These are phyloP conservation scores for Dactylellina haptotyla DNA, from an alignment of 2,329 filamentous ascomycete genomes.

Conservation along the genomic window DNA sequence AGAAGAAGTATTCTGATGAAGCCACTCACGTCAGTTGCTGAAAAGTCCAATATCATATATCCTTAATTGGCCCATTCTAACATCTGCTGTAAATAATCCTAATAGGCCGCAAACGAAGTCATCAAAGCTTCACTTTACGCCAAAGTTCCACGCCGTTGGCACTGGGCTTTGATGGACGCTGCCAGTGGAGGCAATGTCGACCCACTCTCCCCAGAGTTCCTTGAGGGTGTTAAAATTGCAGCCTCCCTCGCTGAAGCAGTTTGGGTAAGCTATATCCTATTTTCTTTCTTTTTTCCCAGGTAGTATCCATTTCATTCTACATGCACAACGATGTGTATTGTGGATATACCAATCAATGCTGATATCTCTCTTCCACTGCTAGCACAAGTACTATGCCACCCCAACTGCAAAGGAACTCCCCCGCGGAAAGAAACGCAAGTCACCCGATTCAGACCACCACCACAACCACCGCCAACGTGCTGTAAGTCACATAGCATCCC, in stretches of 20 bases:
- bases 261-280: conserved; percentile 17
- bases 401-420: not conserved
- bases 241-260: conserved; percentile 8
- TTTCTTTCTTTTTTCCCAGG: not conserved
- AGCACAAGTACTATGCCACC: conserved; percentile 6
- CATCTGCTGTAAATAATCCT: not conserved
- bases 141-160: conserved; percentile 10
- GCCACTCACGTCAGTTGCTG: conserved; percentile 5
- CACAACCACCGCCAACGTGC: no score
- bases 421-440: not conserved
- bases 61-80: not conserved
- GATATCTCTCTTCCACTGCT: not conserved
- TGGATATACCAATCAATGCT: no score
- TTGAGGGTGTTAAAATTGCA: not conserved
- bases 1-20: conserved; percentile 4
- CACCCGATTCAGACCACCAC: not conserved
- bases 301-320: no score
- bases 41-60: not conserved
- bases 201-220: not conserved
- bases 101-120: conserved; percentile 20
- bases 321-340: not conserved
- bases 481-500: conserved; percentile 14
- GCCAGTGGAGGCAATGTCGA: not conserved
- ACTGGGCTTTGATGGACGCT: conserved; percentile 33
- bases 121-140: conserved; percentile 13